Base-by-base conservation (phyloP, 1,284 basidiomycete genomes). In the Bothia castanella region DNA sequence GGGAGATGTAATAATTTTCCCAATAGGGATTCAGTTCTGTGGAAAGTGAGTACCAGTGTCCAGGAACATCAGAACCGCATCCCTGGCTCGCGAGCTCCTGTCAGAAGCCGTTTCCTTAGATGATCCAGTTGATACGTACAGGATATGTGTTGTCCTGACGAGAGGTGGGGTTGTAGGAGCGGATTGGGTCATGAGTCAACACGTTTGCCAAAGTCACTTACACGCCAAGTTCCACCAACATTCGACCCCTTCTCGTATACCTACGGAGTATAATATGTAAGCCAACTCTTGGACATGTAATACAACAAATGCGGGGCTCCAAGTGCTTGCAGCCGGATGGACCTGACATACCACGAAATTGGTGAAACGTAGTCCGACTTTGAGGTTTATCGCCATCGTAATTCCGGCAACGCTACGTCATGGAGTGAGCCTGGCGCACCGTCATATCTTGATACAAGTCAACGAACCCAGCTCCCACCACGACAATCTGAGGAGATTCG, bases 11-110 rank as follows among this genome's bases (percentile, higher is more conserved):
- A 58, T 71, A 70, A 13, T 58, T 61, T 20, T 70, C 58, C 80
- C 80, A 82, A 52, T 74, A 55, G 1, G 79, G 76, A 51, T 82
- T 80, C 29, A 74, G 68, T 34, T 79, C 77, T 11, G 73, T 72
- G 7, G 81, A 83, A 40, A 81, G 72, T 39, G 73, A 76, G 59
- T 81, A 81, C 74, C 78, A 79, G 57, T 80, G 79, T 8, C 64
- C 76, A 12, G 76, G 71, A 21, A 79, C 68, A 56, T 82, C 77
- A 20, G 74, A 78, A 10, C 76, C 77, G 52, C 79, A 80, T 14
- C 79, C 77, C 74, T 79, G 31, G 7, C n/a, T n/a, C n/a, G n/a
- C n/a, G n/a, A n/a, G n/a, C n/a, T n/a, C n/a, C n/a, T n/a, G n/a
- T n/a, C n/a, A n/a, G n/a, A n/a, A n/a, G n/a, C n/a, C n/a, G n/a